These are phyloP conservation scores for Talinum fruticosum DNA, from an alignment of 148 eudicot genomes.

Conservation along the genomic window DNA sequence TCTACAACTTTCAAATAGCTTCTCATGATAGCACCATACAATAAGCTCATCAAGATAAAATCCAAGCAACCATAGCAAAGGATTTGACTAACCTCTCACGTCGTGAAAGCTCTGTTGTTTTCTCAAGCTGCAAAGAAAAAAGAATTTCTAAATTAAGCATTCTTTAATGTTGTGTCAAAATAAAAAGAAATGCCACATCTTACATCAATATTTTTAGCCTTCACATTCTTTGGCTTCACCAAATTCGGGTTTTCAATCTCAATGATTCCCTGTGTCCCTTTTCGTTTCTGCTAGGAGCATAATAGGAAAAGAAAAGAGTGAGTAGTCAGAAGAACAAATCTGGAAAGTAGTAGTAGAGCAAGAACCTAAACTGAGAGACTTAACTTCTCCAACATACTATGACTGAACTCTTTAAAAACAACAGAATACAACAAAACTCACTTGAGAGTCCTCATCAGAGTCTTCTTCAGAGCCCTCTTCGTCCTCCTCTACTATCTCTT, in stretches of 20 bases:
- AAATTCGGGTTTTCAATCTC: constrained; percentile 88
- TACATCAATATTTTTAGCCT: constrained; percentile 84
- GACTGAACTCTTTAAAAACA: background rate
- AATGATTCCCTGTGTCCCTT: constrained; percentile 82
- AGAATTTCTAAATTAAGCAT: constrained; percentile 10
- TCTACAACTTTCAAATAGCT: background rate
- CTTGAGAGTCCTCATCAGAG: constrained; percentile 68
- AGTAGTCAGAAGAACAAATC: background rate
- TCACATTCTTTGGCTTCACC: constrained; percentile 73
- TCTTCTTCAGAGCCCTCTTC: constrained; percentile 55
- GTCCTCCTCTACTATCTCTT: constrained; percentile 35
- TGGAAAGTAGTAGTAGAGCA: constrained; percentile 5
- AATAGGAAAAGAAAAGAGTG: constrained; percentile 21
- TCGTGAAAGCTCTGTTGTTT: constrained; percentile 82
- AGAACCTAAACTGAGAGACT: background rate
- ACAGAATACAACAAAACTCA: constrained; percentile 1
- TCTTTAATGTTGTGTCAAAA: background rate
- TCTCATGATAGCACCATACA: background rate
- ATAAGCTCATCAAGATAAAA: background rate
- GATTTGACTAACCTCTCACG: constrained; percentile 75
- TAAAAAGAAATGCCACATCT: constrained; percentile 25
- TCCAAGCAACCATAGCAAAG: constrained; percentile 3
- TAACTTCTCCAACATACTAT: background rate
- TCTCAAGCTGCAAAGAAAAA: constrained; percentile 57
- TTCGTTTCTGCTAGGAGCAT: constrained; percentile 44